Evolutionary conservation across 805 yeast genomes (phyloP).

Genomic region (Candida boidinii): DNA sequence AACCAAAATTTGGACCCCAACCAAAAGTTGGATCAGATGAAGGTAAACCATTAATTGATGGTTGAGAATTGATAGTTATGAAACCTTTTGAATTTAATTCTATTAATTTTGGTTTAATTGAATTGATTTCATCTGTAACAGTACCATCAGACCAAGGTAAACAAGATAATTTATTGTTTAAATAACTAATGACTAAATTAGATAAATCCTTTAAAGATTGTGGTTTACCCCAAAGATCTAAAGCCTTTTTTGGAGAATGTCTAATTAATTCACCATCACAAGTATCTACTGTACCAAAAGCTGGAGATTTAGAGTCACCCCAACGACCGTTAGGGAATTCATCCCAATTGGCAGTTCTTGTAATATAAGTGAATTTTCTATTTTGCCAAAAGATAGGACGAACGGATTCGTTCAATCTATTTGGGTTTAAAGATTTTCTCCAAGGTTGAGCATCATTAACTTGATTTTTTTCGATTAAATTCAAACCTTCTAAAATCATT

Average conservation of each 20-base stretch:
- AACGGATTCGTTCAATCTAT: conserved; percentile 70
- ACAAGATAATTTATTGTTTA: conserved; percentile 61
- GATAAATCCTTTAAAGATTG: conserved; percentile 48
- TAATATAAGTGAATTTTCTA: conserved; percentile 81
- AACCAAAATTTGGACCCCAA: conserved; percentile 94
- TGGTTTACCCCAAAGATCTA: conserved; percentile 88
- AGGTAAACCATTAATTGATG: conserved; percentile 73
- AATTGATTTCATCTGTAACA: conserved; percentile 62
- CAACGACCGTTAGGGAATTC: conserved; percentile 98
- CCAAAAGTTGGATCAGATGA: conserved; percentile 72
- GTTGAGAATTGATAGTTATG: conserved; percentile 87
- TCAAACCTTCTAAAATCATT: conserved; percentile 75
- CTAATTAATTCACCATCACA: conserved; percentile 74
- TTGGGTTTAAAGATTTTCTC: conserved; percentile 83
- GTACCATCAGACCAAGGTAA: conserved; percentile 97
- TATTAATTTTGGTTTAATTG: conserved; percentile 51
- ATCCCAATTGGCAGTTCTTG: conserved; percentile 92
- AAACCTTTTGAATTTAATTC: conserved; percentile 60
- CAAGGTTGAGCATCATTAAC: conserved; percentile 52
- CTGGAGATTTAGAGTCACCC: conserved; percentile 98
- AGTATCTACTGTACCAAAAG: conserved; percentile 83
- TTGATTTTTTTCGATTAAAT: conserved; percentile 31
- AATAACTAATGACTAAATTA: conserved; percentile 54
- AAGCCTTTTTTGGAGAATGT: conserved; percentile 72
- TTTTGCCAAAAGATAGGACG: conserved; percentile 96